Evolutionary conservation across 768 basidiomycete species (phyloP).

Genomic region (Boletellus emodensis): DNA sequence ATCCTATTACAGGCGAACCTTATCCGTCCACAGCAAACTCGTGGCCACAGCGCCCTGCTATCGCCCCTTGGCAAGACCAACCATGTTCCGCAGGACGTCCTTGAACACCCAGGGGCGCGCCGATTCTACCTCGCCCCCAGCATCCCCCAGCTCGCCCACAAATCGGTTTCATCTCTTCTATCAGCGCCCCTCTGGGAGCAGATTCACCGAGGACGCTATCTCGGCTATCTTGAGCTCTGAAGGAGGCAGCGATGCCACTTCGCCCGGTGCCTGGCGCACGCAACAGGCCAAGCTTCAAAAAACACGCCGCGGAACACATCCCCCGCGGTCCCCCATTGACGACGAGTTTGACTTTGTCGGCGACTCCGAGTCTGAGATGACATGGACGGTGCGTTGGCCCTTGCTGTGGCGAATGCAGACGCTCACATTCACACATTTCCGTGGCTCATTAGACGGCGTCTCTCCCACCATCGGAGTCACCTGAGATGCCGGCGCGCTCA

Average conservation of each 20-base stretch:
- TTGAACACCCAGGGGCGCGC: background rate
- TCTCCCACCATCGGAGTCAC: background rate
- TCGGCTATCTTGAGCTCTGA: conserved; percentile 28
- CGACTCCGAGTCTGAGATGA: conserved; percentile 8
- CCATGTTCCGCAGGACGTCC: conserved; percentile 19
- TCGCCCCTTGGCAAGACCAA: background rate
- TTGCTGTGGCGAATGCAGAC: background rate
- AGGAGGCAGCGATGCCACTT: conserved; percentile 18
- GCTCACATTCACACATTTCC: background rate
- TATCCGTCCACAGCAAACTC: too few species aligned
- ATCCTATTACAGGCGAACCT: too few species aligned
- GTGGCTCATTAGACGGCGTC: conserved; percentile 7
- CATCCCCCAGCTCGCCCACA: conserved; percentile 16
- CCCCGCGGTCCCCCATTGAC: background rate
- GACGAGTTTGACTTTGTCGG: background rate
- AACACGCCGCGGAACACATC: conserved; percentile 5
- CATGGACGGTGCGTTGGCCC: conserved; percentile 16
- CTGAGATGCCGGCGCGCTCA: background rate
- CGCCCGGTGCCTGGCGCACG: conserved; percentile 8
- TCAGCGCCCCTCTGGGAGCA: conserved; percentile 25
- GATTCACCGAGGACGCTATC: conserved; percentile 24
- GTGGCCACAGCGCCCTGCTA: background rate
- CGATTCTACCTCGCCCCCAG: conserved; percentile 10
- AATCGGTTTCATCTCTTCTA: conserved; percentile 1
- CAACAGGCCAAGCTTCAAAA: conserved; percentile 19